These are phyloP conservation scores for Calonectria pseudoreteaudii DNA, from an alignment of 2,329 filamentous ascomycete species.

Conservation along the genomic window DNA sequence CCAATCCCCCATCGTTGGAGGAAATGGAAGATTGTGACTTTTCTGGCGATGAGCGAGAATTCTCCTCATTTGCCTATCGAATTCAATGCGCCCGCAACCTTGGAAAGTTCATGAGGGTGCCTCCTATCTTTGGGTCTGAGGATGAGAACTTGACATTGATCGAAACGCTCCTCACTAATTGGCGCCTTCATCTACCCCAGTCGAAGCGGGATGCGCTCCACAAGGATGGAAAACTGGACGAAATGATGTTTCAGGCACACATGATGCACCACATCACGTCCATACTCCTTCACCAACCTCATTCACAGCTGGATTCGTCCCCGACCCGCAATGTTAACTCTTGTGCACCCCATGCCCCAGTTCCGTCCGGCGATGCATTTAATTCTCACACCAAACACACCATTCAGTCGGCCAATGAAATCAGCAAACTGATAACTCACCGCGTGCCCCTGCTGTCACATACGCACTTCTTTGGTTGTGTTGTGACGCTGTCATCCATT, in stretches of 20 bases:
- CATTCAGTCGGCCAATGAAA: constrained; percentile 80
- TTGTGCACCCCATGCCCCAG: constrained; percentile 71
- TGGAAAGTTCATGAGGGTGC: constrained; percentile 76
- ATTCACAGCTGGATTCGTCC: constrained; percentile 78
- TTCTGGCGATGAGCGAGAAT: constrained; percentile 74
- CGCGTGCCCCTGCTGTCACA: constrained; percentile 79
- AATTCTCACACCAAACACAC: constrained; percentile 83
- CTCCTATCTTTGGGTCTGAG: constrained; percentile 62
- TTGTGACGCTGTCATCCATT: constrained; percentile 81
- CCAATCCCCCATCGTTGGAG: constrained; percentile 71
- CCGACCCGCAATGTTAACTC: constrained; percentile 70
- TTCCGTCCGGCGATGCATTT: constrained; percentile 63
- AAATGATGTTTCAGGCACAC: constrained; percentile 91
- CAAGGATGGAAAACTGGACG: constrained; percentile 79
- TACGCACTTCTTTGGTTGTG: constrained; percentile 87
- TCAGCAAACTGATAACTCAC: constrained; percentile 80
- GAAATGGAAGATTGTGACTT: constrained; percentile 85
- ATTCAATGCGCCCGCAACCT: constrained; percentile 85
- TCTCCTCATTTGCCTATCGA: constrained; percentile 88
- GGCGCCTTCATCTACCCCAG: constrained; percentile 82
- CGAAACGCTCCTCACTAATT: constrained; percentile 73
- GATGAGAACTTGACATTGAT: constrained; percentile 65
- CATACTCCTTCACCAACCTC: constrained; percentile 83
- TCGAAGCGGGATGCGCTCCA: constrained; percentile 78
- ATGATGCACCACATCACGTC: constrained; percentile 78